Evolutionary conservation across 768 basidiomycete species (phyloP), one percentile per base, ranked within the genome.

Genomic region (Tricholoma matsutake): DNA sequence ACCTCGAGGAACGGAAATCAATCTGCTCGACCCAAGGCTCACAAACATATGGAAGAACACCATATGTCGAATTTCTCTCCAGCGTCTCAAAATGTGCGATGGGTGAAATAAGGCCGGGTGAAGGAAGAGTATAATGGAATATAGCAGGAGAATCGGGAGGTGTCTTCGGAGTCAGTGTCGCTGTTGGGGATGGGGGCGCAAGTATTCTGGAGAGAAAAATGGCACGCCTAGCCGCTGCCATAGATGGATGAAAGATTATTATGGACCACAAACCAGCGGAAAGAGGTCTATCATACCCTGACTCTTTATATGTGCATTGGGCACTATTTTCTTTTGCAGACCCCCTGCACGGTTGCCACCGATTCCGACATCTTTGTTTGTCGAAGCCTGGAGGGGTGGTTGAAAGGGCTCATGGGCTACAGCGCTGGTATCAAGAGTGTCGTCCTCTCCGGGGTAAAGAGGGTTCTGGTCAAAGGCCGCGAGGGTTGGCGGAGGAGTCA

Each of bases 131-230:
- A 74, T 83, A 88, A 70, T 87, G 85, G 71, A 86, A 86, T 60
- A 88, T 80, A 20, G 85, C 79, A 56, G 88, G 88, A 13, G 87
- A 90, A 59, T 87, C 86, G 6, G 86, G 86, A 54, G 86, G 86
- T 1, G 84, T 89, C 71, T 85, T 85, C 10, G 89, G 85, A 11
- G 79, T 78, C 49, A 74, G 68, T 25, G 81, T 78, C 18, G 87
- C 84, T 9, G 82, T 80, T 9, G 86, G 82, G 7, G 84, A 86
- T 2, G 86, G 85, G 20, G 86, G 83, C n/a, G 85, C 85, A 39
- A 82, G 78, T 45, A 93, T 75, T 73, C 87, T 92, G 61, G 86
- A 88, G 28, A 92, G 75, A 76, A 93, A 92, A 60, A 83, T 78
- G 4, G 88, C 86, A 29, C 91, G 87, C 57, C 92, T 82, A 71